These are phyloP conservation scores for Handroanthus guayacan DNA, from an alignment of 257 asterid species.

Conservation along the genomic window DNA sequence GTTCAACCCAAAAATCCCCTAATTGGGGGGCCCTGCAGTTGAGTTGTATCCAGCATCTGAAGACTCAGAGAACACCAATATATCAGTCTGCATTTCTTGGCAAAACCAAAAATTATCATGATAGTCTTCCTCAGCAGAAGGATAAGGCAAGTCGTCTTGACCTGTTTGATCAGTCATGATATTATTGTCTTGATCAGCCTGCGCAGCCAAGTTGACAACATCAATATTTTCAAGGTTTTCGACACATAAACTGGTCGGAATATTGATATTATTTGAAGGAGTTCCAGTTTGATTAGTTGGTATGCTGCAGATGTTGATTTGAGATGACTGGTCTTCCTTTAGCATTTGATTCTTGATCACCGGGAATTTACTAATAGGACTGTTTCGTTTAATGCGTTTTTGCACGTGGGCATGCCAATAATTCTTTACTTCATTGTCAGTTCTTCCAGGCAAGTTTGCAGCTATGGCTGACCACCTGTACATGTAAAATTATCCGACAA, in stretches of 20 bases:
- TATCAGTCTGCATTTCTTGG: not conserved
- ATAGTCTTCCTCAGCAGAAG: not conserved
- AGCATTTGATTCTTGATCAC: too few species aligned
- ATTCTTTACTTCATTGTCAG: constrained; percentile 62
- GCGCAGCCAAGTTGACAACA: not conserved
- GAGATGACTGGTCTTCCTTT: not conserved
- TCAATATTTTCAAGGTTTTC: not conserved
- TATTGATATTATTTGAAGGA: not conserved
- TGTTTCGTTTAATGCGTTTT: constrained; percentile 32
- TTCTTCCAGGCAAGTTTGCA: constrained; percentile 49
- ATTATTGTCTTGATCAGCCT: not conserved
- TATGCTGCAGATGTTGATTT: not conserved
- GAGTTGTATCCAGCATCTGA: too few species aligned
- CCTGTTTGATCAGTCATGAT: not conserved
- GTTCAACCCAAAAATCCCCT: too few species aligned
- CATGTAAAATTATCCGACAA: too few species aligned
- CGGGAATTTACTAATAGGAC: not conserved
- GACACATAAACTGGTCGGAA: not conserved
- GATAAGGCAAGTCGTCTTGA: not conserved
- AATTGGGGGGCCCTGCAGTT: too few species aligned
- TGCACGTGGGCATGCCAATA: constrained; percentile 57
- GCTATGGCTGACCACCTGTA: constrained; percentile 64
- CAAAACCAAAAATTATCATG: not conserved
- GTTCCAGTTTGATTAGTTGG: too few species aligned
- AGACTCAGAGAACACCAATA: too few species aligned